Evolutionary conservation across 2,329 filamentous ascomycete species (phyloP).

Genomic region (Dothideomycetidae sp.): DNA sequence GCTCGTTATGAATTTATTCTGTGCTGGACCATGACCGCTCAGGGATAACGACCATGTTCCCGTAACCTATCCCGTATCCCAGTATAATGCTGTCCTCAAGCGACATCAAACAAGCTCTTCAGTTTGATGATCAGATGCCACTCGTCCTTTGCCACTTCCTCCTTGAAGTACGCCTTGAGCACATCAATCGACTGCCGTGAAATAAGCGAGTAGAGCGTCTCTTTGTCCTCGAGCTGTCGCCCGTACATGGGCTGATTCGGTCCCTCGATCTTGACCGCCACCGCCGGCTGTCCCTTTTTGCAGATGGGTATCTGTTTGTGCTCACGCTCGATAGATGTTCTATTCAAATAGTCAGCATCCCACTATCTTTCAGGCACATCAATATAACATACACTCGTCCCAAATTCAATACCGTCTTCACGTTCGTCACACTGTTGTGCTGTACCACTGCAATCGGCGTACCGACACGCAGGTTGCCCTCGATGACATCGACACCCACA

Average conservation of each 20-base stretch:
- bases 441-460: conserved; percentile 84
- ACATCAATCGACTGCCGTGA: conserved; percentile 82
- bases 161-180: conserved; percentile 87
- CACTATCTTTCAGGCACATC: no score
- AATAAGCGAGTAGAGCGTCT: conserved; percentile 75
- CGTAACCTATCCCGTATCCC: no score
- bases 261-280: conserved; percentile 95
- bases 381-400: conserved; percentile 92
- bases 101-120: conserved; percentile 86
- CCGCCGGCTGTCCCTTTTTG: conserved; percentile 94
- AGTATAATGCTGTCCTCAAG: no score
- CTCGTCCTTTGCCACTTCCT: conserved; percentile 80
- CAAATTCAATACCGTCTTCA: conserved; percentile 70
- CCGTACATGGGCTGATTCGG: conserved; percentile 86
- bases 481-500: conserved; percentile 86
- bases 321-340: conserved; percentile 91
- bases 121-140: conserved; percentile 91
- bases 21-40: no score
- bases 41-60: no score
- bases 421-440: conserved; percentile 60
- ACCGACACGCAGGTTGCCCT: conserved; percentile 71
- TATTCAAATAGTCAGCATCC: conserved; percentile 27
- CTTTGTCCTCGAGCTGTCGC: conserved; percentile 83
- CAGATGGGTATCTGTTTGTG: conserved; percentile 87
- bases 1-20: no score